Percentiles rank a stretch among this genome's conserved stretches.
phyloP scores from a whole-genome alignment of 768 basidiomycete genomes.

The Guyanaporus albipodus region DNA sequence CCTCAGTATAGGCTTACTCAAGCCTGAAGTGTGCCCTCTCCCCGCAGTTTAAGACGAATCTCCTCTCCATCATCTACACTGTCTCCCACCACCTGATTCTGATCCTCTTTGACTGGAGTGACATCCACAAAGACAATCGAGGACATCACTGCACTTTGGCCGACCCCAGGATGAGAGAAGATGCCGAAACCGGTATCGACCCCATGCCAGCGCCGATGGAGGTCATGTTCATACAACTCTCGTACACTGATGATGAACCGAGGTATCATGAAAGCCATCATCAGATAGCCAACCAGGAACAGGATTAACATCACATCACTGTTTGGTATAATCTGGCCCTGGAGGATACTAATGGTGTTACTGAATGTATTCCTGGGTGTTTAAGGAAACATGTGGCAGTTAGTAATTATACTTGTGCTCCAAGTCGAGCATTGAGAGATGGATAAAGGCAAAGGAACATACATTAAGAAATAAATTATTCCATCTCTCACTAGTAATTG shows the following conservation, averaged over 20 bases:
- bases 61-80: neutral
- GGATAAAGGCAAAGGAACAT: neutral
- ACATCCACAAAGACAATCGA: neutral
- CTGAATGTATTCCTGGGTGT: neutral
- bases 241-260: neutral
- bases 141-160: neutral
- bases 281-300: fast-evolving
- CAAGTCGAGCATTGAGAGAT: no score
- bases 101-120: no score
- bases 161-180: neutral
- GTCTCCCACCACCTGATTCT: neutral
- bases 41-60: no score
- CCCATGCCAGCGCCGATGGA: neutral
- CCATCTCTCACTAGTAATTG: neutral
- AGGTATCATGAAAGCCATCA: neutral
- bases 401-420: no score
- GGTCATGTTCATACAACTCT: neutral
- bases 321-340: neutral
- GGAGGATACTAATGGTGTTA: neutral
- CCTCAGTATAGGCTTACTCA: no score
- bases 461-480: neutral
- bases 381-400: no score
- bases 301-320: neutral
- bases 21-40: no score
- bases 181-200: neutral